Base-by-base conservation (phyloP, 805 yeast genomes). In the Scheffersomyces stipitis region DNA sequence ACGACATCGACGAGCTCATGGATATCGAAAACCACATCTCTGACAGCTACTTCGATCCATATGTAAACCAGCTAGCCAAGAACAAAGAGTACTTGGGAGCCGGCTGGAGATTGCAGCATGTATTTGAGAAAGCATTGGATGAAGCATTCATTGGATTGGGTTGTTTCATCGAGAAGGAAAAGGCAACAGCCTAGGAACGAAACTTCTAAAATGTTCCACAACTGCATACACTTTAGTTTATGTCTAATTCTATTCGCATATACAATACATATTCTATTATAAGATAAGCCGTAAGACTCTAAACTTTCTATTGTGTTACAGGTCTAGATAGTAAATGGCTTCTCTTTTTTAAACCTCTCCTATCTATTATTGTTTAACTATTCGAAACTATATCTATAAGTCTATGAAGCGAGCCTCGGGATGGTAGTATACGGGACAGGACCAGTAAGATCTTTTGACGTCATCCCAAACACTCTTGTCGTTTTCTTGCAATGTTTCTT, bases 111-210 rank as follows among this genome's bases (percentile, higher is more conserved):
- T 69, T 86, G 18, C 76, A 78, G 33, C 68, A 64, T 22, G 89
- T 85, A 14, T 86, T 83, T 54, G 79, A 80, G 46, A 76, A 91
- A 46, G 81, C 91, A 4, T 66, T 93, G 35, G 84, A 85, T 40
- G 93, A 86, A 47, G 97, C 98, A 4, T 91, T 90, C 50, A 78
- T 81, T 66, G 97, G 98, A 0, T 66, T 93, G 41, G 90, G 87
- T 12, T 89, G 96, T 58, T 74, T 83, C 40, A 75, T 93, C 18
- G 83, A 79, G 30, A 37, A 47, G 33, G 73, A 69, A 37, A 66
- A 66, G 46, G 30, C 26, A 15, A n/a, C 16, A 26, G n/a, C n/a
- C n/a, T n/a, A n/a, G n/a, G n/a, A n/a, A n/a, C n/a, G n/a, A n/a
- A n/a, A n/a, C n/a, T n/a, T n/a, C n/a, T n/a, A n/a, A n/a, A n/a